A percentile compares a stretch with the other conserved stretches of the same genome.
Evolutionary conservation across 2,329 filamentous ascomycete genomes (phyloP).

Genomic region (Diatrype stigma): DNA sequence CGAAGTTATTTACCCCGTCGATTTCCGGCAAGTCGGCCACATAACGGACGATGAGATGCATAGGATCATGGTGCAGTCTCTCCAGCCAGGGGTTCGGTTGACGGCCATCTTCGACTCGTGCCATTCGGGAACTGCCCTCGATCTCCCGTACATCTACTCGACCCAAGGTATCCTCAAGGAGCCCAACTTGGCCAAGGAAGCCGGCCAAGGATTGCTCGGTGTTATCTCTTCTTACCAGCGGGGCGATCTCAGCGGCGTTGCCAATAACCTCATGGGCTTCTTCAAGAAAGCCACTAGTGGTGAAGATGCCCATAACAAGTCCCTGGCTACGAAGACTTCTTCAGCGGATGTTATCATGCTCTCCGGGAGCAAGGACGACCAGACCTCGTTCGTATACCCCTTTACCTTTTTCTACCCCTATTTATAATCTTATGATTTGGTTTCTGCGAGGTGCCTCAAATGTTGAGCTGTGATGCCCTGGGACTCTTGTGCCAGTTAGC

Average conservation of each 20-base stretch:
- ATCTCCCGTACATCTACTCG: slow-evolving; percentile 76
- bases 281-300: slow-evolving; percentile 84
- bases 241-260: slow-evolving; percentile 79
- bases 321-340: slow-evolving; percentile 84
- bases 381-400: slow-evolving; percentile 69
- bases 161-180: slow-evolving; percentile 78
- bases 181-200: slow-evolving; percentile 76
- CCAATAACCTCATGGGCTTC: slow-evolving; percentile 73
- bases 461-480: not conserved
- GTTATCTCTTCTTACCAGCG: slow-evolving; percentile 75
- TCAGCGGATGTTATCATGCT: slow-evolving; percentile 97
- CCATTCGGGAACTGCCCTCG: slow-evolving; percentile 73
- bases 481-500: not conserved
- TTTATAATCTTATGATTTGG: slow-evolving; percentile 6
- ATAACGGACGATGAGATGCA: slow-evolving; percentile 80
- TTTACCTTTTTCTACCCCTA: slow-evolving; percentile 14
- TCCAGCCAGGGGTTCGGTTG: slow-evolving; percentile 78
- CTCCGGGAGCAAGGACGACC: slow-evolving; percentile 92
- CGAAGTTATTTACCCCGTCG: slow-evolving; percentile 75
- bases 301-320: slow-evolving; percentile 70
- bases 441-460: not conserved
- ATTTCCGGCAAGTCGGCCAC: slow-evolving; percentile 65
- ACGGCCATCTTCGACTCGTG: slow-evolving; percentile 81
- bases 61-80: slow-evolving; percentile 67
- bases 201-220: slow-evolving; percentile 65